These are phyloP conservation scores for Poronia punctata DNA, from an alignment of 495 filamentous ascomycete species.

Conservation along the genomic window DNA sequence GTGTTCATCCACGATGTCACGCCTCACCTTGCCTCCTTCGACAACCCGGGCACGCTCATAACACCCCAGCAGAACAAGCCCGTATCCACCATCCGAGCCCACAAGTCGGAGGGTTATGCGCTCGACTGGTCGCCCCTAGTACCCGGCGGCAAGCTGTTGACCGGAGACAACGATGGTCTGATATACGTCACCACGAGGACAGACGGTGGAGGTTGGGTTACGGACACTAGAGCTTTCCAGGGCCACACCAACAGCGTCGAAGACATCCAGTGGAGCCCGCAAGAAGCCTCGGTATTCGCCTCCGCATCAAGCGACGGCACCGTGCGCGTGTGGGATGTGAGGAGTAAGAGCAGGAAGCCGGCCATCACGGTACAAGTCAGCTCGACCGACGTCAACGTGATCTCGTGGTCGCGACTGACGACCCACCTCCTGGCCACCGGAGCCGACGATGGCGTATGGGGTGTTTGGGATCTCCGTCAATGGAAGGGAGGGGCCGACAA, in stretches of 20 bases:
- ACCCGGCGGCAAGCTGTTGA: constrained; percentile 70
- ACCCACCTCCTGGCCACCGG: constrained; percentile 86
- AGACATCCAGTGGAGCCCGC: constrained; percentile 93
- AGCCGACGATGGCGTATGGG: constrained; percentile 90
- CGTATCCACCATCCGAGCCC: constrained; percentile 75
- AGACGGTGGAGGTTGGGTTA: constrained; percentile 80
- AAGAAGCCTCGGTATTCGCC: constrained; percentile 84
- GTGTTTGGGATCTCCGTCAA: constrained; percentile 89
- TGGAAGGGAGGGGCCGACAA: constrained; percentile 59
- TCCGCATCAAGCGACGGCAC: constrained; percentile 90
- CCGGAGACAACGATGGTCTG: constrained; percentile 81
- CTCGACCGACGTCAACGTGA: constrained; percentile 84
- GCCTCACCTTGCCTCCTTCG: constrained; percentile 77
- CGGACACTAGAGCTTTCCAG: constrained; percentile 68
- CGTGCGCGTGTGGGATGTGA: constrained; percentile 90
- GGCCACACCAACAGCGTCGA: constrained; percentile 83
- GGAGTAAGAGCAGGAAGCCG: constrained; percentile 77
- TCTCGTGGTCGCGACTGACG: constrained; percentile 85
- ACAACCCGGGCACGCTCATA: constrained; percentile 74
- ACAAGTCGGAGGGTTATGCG: constrained; percentile 90
- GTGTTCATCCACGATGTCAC: constrained; percentile 92
- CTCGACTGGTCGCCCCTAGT: constrained; percentile 86
- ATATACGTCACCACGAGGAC: constrained; percentile 84
- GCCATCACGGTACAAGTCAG: constrained; percentile 81
- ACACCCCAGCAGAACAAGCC: constrained; percentile 79